Evolutionary conservation across 306 rosid species (phyloP).

Genomic region (peach (Prunus persica)): DNA sequence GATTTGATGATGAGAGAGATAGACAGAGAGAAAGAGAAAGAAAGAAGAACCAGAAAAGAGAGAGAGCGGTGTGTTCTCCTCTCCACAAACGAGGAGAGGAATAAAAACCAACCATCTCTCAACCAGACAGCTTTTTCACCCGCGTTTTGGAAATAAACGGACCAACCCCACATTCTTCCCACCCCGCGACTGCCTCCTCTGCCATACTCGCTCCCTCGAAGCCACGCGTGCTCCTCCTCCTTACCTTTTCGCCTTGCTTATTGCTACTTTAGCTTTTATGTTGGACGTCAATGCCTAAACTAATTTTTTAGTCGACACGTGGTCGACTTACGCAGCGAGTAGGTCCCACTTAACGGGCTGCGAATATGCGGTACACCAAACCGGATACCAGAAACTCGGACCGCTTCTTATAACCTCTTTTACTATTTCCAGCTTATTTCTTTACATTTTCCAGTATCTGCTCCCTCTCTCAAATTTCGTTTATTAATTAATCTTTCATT

Average conservation of each 20-base stretch:
- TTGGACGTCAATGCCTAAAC: slow-evolving; percentile 8
- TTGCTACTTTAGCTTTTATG: slow-evolving; percentile 9
- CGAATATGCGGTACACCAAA: background rate
- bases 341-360: accelerated
- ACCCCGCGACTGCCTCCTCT: background rate
- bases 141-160: slow-evolving; percentile 32
- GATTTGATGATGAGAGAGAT: background rate
- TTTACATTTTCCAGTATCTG: slow-evolving; percentile 11
- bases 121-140: slow-evolving; percentile 35
- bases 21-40: slow-evolving; percentile 1
- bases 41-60: slow-evolving; percentile 4
- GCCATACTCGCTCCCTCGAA: slow-evolving; percentile 6
- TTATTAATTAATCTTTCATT: background rate
- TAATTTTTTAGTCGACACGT: slow-evolving; percentile 13
- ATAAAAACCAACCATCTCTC: slow-evolving; percentile 73
- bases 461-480: background rate
- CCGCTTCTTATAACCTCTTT: slow-evolving; percentile 37
- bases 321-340: slow-evolving; percentile 12
- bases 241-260: slow-evolving; percentile 1
- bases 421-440: slow-evolving; percentile 29
- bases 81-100: slow-evolving; percentile 87
- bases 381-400: slow-evolving; percentile 34
- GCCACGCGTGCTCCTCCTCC: slow-evolving; percentile 10
- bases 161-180: slow-evolving; percentile 14
- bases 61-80: slow-evolving; percentile 53